These are phyloP conservation scores for Pichia pseudocactophila DNA, from an alignment of 805 yeast genomes.

Conservation along the genomic window DNA sequence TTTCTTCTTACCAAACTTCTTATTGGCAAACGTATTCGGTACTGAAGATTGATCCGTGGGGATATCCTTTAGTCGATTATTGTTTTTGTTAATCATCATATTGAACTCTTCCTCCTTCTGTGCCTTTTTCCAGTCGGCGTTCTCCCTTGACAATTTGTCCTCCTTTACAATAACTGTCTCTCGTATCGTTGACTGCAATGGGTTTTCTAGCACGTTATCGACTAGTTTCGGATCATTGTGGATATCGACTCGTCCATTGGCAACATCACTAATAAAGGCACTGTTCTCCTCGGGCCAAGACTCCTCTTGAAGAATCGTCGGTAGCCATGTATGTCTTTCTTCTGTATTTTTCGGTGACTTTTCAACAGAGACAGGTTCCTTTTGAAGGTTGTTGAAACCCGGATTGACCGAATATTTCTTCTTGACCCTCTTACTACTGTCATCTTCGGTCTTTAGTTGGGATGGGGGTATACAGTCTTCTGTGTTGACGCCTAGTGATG, in stretches of 20 bases:
- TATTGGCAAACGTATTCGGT: conserved; percentile 27
- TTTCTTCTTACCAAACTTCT: conserved; percentile 23
- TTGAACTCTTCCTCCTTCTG: conserved; percentile 17
- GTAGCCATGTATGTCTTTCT: conserved; percentile 18
- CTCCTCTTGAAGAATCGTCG: conserved; percentile 19
- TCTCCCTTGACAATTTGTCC: conserved; percentile 14
- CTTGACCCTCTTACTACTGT: too few relatives aligned
- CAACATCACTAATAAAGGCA: conserved; percentile 1
- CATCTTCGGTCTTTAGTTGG: too few relatives aligned
- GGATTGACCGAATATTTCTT: background rate
- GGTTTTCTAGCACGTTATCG: conserved; percentile 7
- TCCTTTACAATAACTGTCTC: conserved; percentile 20
- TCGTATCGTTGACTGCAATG: conserved; percentile 15
- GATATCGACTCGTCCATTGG: background rate
- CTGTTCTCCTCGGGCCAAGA: conserved; percentile 19
- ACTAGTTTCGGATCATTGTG: background rate
- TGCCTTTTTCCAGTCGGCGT: conserved; percentile 24
- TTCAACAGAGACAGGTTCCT: background rate
- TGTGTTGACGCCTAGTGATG: conserved; percentile 12
- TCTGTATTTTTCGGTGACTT: background rate
- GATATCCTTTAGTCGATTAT: conserved; percentile 14
- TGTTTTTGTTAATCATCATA: conserved; percentile 15
- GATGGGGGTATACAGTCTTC: conserved; percentile 14
- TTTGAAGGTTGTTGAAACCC: background rate
- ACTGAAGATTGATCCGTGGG: conserved; percentile 14